Base-by-base conservation (phyloP, 2,329 filamentous ascomycete genomes). In the Fusarium globosum region DNA sequence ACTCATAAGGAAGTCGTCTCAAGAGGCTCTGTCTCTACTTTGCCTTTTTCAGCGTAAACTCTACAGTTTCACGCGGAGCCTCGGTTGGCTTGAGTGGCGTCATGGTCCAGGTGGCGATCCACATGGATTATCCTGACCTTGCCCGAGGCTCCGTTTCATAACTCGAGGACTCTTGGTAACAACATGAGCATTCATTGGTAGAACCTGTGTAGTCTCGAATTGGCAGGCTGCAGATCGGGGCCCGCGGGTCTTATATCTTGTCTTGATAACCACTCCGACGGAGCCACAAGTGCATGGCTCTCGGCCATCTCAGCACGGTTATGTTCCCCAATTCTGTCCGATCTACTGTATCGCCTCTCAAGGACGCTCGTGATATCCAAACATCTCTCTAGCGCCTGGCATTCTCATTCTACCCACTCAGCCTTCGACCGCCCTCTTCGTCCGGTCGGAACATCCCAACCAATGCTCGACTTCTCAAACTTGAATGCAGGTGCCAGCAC, bases 391-490 rank as follows among this genome's bases (percentile, higher is more conserved):
- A 16, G 6, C 18, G 4, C 7, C 23, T 16, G 9, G 4, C 18
- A 46, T 8, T 0, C 5, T 21, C 28, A 53, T 13, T 18, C 16
- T 16, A 39, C 20, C 51, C 51, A 53, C n/a, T 58, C 55, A 4
- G 55, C 30, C 18, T 58, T 58, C 18, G 55, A 58, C 5, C 55
- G 20, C 13, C 55, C 55, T 45, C 55, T 48, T 13, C 55, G 55
- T 21, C 55, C 55, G 5, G 55, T 48, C 2, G 55, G 41, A 21
- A 46, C 55, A n/a, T 26, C 21, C 41, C 41, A 58, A 10, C 39
- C 55, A 48, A 58, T 48, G 6, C 28, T 48, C 23, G 55, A 58
- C 55, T 58, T 58, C 10, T 58, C 55, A n/a, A 58, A 48, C n/a
- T 28, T 48, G n/a, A 58, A 58, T 20, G 55, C 30, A 13, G 55